These are phyloP conservation scores for Cyberlindnera petersonii DNA, from an alignment of 805 yeast genomes.

Conservation along the genomic window DNA sequence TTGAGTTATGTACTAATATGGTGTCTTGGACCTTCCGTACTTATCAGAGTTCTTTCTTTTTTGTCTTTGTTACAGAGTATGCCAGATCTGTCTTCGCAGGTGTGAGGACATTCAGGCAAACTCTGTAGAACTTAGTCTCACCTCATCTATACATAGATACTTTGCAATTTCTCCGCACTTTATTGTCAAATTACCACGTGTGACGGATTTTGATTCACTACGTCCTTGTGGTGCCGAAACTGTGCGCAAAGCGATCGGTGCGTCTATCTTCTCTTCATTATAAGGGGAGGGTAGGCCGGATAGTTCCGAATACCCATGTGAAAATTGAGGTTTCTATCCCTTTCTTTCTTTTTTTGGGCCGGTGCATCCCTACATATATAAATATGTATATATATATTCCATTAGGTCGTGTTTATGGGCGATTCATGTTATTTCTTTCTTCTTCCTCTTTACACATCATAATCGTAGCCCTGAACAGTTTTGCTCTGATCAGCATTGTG, in stretches of 20 bases:
- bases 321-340: slow-evolving; percentile 1
- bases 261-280: background rate
- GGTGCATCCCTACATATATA: slow-evolving; percentile 29
- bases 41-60: too few species aligned
- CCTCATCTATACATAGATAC: background rate
- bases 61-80: too few species aligned
- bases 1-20: too few species aligned
- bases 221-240: slow-evolving; percentile 42
- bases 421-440: too few species aligned
- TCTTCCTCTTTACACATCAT: too few species aligned
- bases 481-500: slow-evolving; percentile 2
- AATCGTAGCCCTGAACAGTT: too few species aligned
- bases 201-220: slow-evolving; percentile 24
- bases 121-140: background rate
- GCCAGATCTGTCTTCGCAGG: slow-evolving; percentile 3
- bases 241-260: slow-evolving; percentile 35
- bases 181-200: slow-evolving; percentile 41
- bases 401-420: too few species aligned
- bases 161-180: slow-evolving; percentile 31
- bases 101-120: slow-evolving; percentile 1
- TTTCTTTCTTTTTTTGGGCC: slow-evolving; percentile 20
- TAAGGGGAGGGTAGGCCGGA: slow-evolving; percentile 17
- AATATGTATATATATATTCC: too few species aligned
- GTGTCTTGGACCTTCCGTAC: too few species aligned
- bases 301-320: slow-evolving; percentile 30